These are phyloP conservation scores for Physaria fendleri DNA, from an alignment of 345 rosid genomes.

Conservation along the genomic window DNA sequence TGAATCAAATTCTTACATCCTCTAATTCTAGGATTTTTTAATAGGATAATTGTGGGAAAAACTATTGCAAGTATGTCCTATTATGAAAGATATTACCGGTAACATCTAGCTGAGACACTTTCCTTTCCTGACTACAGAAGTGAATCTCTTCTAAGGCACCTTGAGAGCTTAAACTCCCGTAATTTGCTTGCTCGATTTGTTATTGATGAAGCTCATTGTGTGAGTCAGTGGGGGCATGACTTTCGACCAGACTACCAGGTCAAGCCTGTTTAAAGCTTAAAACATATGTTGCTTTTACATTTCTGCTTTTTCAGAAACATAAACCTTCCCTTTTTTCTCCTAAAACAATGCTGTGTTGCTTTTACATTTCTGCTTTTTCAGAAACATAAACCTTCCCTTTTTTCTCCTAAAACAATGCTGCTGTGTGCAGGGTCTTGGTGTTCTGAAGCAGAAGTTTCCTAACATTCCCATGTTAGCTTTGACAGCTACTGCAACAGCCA, in stretches of 20 bases:
- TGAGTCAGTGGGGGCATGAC: conserved; percentile 98
- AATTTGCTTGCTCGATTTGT: conserved; percentile 83
- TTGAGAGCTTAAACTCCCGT: conserved; percentile 65
- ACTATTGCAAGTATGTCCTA: neutral
- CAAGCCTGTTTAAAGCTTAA: conserved; percentile 10
- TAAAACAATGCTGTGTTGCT: neutral
- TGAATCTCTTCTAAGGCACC: conserved; percentile 69
- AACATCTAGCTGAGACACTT: conserved; percentile 1
- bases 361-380: neutral
- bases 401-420: neutral
- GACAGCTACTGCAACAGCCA: conserved; percentile 95
- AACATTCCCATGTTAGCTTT: conserved; percentile 81
- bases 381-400: conserved; percentile 4
- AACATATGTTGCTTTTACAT: neutral
- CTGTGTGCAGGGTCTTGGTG: conserved; percentile 71
- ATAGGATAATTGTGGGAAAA: neutral
- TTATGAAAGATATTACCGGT: neutral
- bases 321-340: conserved; percentile 6
- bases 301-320: neutral
- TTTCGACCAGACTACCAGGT: conserved; percentile 98
- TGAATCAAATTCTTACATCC: neutral
- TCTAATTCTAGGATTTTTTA: neutral
- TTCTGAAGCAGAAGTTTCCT: conserved; percentile 77
- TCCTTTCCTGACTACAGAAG: conserved; percentile 51
- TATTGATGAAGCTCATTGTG: conserved; percentile 97